A percentile compares a stretch with the other conserved stretches of the same genome.
Evolutionary conservation across 495 filamentous ascomycete genomes (phyloP).

Genomic region (Daldinia grandis): DNA sequence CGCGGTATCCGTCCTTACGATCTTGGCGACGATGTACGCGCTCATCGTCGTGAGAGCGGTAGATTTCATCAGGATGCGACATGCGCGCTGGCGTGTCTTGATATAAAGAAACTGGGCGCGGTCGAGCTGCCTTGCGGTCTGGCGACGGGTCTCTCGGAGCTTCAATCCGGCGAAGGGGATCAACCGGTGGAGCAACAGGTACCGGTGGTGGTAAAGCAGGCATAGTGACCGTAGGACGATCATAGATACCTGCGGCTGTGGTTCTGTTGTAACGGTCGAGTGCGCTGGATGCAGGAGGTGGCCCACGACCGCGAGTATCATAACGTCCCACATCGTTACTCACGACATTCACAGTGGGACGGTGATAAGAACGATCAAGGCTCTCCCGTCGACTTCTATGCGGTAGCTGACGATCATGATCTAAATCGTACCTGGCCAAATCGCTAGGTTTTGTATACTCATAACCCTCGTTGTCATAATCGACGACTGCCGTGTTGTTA

Average conservation of each 20-base stretch:
- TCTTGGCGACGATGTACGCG: conserved; percentile 44
- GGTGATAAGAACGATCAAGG: conserved; percentile 63
- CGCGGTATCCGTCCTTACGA: conserved; percentile 50
- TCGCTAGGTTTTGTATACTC: conserved; percentile 78
- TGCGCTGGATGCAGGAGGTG: conserved; percentile 69
- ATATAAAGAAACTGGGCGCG: conserved; percentile 58
- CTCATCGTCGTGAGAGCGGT: conserved; percentile 53
- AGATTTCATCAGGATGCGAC: conserved; percentile 54
- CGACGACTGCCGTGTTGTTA: conserved; percentile 53
- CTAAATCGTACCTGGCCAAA: conserved; percentile 71
- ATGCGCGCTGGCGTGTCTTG: conserved; percentile 51
- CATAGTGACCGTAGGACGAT: conserved; percentile 55
- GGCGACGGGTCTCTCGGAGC: conserved; percentile 45
- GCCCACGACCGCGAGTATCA: conserved; percentile 58
- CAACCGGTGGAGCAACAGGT: conserved; percentile 47
- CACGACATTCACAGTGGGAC: conserved; percentile 67
- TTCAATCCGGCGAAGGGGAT: conserved; percentile 47
- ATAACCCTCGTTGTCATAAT: conserved; percentile 72
- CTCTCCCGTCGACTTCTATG: conserved; percentile 59
- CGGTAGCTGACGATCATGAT: conserved; percentile 53
- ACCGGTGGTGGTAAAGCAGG: conserved; percentile 51
- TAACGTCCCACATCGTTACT: conserved; percentile 64
- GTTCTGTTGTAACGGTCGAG: conserved; percentile 65
- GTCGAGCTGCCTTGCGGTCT: conserved; percentile 45
- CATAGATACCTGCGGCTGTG: conserved; percentile 52